phyloP scores from a whole-genome alignment of 2,329 filamentous ascomycete genomes.

The Malbranchea cinnamomea region DNA sequence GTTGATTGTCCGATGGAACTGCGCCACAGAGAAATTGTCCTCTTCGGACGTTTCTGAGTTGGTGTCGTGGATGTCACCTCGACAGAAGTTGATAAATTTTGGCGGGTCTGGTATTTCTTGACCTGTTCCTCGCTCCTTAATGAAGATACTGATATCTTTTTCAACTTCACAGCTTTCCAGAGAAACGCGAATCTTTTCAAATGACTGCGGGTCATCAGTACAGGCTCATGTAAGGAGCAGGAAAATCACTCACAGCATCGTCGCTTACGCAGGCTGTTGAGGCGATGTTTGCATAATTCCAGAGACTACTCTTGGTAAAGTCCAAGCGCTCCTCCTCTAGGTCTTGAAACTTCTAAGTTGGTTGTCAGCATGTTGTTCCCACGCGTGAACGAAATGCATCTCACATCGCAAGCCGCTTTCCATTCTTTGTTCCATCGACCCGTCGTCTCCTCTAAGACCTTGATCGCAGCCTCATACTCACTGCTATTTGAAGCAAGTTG shows the following conservation, averaged over 20 bases:
- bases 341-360: constrained; percentile 82
- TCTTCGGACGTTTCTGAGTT: constrained; percentile 75
- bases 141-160: constrained; percentile 82
- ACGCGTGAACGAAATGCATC: constrained; percentile 17
- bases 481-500: constrained; percentile 80
- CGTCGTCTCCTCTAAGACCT: constrained; percentile 87
- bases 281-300: constrained; percentile 94
- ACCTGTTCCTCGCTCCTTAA: constrained; percentile 75
- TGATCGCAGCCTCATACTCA: constrained; percentile 88
- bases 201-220: constrained; percentile 39
- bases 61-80: constrained; percentile 67
- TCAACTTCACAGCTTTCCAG: constrained; percentile 94
- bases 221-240: not conserved
- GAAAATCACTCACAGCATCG: constrained; percentile 47
- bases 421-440: constrained; percentile 94
- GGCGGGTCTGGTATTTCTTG: constrained; percentile 96
- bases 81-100: constrained; percentile 97
- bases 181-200: constrained; percentile 87
- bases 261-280: constrained; percentile 97
- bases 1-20: constrained; percentile 90
- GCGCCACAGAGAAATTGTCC: constrained; percentile 85
- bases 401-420: constrained; percentile 77
- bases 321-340: constrained; percentile 93
- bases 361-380: not conserved
- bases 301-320: constrained; percentile 93